Evolutionary conservation across 805 yeast species (phyloP).

Genomic region (Cyberlindnera bimundalis): DNA sequence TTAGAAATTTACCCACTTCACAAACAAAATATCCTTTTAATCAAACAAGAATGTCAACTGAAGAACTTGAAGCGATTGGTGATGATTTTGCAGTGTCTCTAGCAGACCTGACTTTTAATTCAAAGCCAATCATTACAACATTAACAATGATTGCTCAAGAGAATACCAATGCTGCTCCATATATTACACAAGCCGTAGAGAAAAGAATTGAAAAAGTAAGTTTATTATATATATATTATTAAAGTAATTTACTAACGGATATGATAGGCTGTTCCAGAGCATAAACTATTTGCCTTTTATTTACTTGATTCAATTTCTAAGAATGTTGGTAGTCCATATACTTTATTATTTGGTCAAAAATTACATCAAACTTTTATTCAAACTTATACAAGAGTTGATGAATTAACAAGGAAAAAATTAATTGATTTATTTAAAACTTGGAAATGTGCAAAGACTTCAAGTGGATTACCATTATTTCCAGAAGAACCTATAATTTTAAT

Average conservation of each 20-base stretch:
- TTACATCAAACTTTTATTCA: conserved; percentile 68
- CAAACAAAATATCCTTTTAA: too few relatives aligned
- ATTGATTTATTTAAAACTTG: conserved; percentile 83
- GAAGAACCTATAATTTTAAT: conserved; percentile 64
- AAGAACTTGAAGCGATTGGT: conserved; percentile 29
- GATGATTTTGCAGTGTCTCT: conserved; percentile 71
- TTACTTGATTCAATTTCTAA: conserved; percentile 89
- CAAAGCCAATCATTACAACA: conserved; percentile 83
- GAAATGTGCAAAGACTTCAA: conserved; percentile 63
- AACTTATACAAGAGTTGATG: conserved; percentile 77
- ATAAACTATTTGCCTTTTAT: conserved; percentile 81
- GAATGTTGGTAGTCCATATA: conserved; percentile 86
- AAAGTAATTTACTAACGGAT: too few relatives aligned
- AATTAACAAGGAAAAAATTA: conserved; percentile 67
- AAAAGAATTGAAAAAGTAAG: conserved; percentile 59
- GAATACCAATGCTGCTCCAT: conserved; percentile 70
- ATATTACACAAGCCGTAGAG: conserved; percentile 72
- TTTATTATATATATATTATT: too few relatives aligned
- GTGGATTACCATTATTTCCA: conserved; percentile 72
- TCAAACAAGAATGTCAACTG: too few relatives aligned
- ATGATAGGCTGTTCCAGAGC: conserved; percentile 63
- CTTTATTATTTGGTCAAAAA: conserved; percentile 68
- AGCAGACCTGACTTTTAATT: conserved; percentile 77
- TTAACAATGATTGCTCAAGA: conserved; percentile 86
- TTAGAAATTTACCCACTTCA: too few relatives aligned